phyloP scores from a whole-genome alignment of 352 stramenopile species.

The Phytophthora lateralis region DNA sequence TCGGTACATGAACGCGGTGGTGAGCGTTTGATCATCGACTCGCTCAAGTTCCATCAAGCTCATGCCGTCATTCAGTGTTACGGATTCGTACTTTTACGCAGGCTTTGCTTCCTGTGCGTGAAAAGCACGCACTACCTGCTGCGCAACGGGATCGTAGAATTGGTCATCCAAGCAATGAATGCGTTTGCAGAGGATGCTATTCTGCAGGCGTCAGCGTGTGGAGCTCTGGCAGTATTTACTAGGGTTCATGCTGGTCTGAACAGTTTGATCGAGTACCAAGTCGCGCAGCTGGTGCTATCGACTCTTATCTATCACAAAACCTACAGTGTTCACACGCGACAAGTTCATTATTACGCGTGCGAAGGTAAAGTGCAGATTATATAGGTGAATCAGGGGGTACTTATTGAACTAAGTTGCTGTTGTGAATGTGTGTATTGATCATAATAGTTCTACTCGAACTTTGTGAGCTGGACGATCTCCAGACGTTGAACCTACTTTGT shows the following conservation, averaged over 20 bases:
- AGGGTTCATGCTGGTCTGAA: slow-evolving; percentile 53
- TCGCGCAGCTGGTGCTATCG: slow-evolving; percentile 65
- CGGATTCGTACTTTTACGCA: slow-evolving; percentile 70
- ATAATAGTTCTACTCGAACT: slow-evolving; percentile 66
- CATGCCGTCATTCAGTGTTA: slow-evolving; percentile 87
- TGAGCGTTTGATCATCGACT: slow-evolving; percentile 55
- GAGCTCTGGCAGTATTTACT: slow-evolving; percentile 77
- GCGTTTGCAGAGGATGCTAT: slow-evolving; percentile 81
- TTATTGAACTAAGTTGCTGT: background rate
- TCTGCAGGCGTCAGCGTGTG: slow-evolving; percentile 76
- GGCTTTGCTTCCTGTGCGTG: slow-evolving; percentile 74
- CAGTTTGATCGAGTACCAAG: slow-evolving; percentile 56
- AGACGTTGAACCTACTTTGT: slow-evolving; percentile 60
- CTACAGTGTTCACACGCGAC: slow-evolving; percentile 82
- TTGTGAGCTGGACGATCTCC: slow-evolving; percentile 66
- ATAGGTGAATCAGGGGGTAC: background rate
- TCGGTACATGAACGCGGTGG: slow-evolving; percentile 52
- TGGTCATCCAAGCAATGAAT: slow-evolving; percentile 63
- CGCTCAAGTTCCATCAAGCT: slow-evolving; percentile 59
- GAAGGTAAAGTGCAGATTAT: slow-evolving; percentile 48
- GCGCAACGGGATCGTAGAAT: slow-evolving; percentile 49
- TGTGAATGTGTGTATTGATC: background rate
- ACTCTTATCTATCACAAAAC: slow-evolving; percentile 81
- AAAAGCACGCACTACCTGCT: slow-evolving; percentile 68
- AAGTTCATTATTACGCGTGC: slow-evolving; percentile 85